These are phyloP conservation scores for Tilletia setariae DNA, from an alignment of 1,284 basidiomycete genomes.

Conservation along the genomic window DNA sequence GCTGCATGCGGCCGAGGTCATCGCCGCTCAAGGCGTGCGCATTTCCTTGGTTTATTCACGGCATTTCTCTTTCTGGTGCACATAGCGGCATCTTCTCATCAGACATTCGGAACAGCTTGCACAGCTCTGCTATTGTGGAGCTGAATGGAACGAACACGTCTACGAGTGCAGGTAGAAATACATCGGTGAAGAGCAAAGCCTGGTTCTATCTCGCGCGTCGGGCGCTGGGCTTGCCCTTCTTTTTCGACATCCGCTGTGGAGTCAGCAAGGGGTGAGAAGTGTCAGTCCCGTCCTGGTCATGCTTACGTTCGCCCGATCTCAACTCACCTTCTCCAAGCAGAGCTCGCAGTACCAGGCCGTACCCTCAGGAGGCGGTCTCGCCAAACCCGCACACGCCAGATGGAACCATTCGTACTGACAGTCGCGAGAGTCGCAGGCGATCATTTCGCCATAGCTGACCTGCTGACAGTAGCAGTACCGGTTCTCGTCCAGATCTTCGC, in stretches of 20 bases:
- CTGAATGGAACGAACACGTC: too few species aligned
- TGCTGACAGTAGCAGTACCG: constrained; percentile 85
- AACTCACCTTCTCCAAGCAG: constrained; percentile 8
- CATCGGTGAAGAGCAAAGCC: background rate
- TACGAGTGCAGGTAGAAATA: background rate
- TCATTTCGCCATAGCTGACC: constrained; percentile 91
- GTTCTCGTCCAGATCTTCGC: constrained; percentile 64
- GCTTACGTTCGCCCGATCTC: background rate
- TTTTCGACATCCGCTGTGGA: constrained; percentile 3
- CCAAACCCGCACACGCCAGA: background rate
- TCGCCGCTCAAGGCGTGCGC: too few species aligned
- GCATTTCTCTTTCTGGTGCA: too few species aligned
- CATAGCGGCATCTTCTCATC: too few species aligned
- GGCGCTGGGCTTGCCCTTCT: constrained; percentile 16
- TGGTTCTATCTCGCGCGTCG: background rate
- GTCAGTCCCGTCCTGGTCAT: too few species aligned
- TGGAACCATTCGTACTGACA: constrained; percentile 81
- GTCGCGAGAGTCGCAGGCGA: constrained; percentile 84
- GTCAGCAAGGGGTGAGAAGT: background rate
- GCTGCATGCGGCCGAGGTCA: too few species aligned
- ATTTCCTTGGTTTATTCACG: too few species aligned
- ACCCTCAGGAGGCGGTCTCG: background rate
- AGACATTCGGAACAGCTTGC: too few species aligned
- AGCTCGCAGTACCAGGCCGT: constrained; percentile 14
- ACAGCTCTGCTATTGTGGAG: too few species aligned